Evolutionary conservation across 2,329 filamentous ascomycete genomes (phyloP).

Genomic region (Byssochlamys sp.): DNA sequence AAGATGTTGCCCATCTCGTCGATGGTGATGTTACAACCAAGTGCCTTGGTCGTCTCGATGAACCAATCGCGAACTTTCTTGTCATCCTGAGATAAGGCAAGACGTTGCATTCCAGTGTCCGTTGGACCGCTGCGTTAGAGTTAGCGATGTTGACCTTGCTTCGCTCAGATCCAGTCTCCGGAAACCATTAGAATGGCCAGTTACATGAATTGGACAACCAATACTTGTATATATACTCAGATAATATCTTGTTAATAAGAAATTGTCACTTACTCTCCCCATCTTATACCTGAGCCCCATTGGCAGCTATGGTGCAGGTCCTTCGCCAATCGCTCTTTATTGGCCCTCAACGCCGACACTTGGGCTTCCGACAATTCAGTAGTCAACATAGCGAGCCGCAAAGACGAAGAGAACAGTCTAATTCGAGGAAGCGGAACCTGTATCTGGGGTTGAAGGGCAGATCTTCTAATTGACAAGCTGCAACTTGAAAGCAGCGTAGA

Average conservation of each 20-base stretch:
- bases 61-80: constrained; percentile 69
- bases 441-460: neutral
- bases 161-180: neutral
- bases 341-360: constrained; percentile 46
- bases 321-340: constrained; percentile 51
- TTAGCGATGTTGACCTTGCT: neutral
- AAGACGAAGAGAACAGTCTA: neutral
- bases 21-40: constrained; percentile 59
- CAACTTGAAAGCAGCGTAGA: neutral
- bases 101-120: constrained; percentile 67
- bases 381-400: constrained; percentile 23
- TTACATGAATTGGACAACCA: neutral
- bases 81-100: constrained; percentile 62
- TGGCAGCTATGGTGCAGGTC: constrained; percentile 57
- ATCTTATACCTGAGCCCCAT: constrained; percentile 57
- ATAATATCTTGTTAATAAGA: neutral
- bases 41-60: constrained; percentile 48
- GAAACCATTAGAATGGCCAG: neutral
- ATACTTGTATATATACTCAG: neutral
- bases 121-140: constrained; percentile 30
- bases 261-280: constrained; percentile 51
- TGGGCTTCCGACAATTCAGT: constrained; percentile 42
- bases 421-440: neutral
- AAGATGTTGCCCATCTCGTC: constrained; percentile 59
- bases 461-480: neutral